Base-by-base conservation (phyloP, 495 filamentous ascomycete species). In the Thozetella sp. region DNA sequence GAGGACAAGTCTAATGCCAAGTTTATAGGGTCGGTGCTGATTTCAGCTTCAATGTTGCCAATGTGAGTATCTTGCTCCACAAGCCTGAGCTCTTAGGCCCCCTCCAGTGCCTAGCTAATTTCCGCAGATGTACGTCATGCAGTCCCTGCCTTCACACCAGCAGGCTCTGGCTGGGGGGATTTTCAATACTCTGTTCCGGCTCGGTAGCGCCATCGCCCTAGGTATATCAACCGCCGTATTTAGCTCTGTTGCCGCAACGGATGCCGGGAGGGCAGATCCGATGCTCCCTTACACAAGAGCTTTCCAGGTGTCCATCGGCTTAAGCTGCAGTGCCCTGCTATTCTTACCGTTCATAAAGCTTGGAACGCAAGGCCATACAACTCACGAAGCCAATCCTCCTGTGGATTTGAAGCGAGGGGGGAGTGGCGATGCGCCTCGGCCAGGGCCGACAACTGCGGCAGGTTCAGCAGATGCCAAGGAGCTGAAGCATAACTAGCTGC, bases 31-130 rank as follows among this genome's bases (percentile, higher is more conserved):
- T 81, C n/a, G 83, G 83, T 3, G 83, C 81, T 13, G 84, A 88
- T 67, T 77, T 83, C 13, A 82, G 86, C 58, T 87, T 88, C 69
- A 86, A 85, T 53, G 83, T 87, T 34, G 79, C 80, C 4, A 88
- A 88, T 64, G 82, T 85, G 52, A 69, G 80, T 69, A 22, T 9
- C 20, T 27, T 22, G 30, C 48, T 51, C 27, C 25, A 55, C 45
- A 19, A 23, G 56, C 17, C n/a, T 27, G 22, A 22, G 9, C 2
- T 26, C 6, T 57, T 40, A 46, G 46, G 17, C 12, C 27, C 4
- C 24, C n/a, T 46, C 56, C 63, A 34, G 72, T 30, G 53, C n/a
- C n/a, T n/a, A n/a, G n/a, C n/a, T n/a, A n/a, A n/a, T n/a, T 56
- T 15, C 65, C 69, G 15, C 67, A 82, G 71, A 82, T 85, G 72